A percentile compares a stretch with the other conserved stretches of the same genome.
Conservation (phyloP, 2,329 filamentous ascomycete genomes). For the Coleophoma crateriformis region DNA sequence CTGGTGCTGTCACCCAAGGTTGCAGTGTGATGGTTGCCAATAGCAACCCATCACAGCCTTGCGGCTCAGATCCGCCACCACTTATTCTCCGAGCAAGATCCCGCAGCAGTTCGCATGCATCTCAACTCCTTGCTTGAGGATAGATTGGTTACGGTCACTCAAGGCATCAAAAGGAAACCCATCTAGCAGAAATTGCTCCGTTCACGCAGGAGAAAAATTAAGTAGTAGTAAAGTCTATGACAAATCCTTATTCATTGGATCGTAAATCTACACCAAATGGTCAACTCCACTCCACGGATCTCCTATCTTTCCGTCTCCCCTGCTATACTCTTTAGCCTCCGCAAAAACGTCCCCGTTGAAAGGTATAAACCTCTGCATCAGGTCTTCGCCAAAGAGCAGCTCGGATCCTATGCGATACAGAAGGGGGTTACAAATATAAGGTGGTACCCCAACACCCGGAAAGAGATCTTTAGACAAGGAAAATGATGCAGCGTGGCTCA, state of each 20-base stretch:
- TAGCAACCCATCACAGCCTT: too few species aligned
- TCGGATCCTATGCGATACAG: constrained; percentile 19
- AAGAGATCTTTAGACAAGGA: constrained; percentile 20
- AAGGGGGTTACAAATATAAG: constrained; percentile 15
- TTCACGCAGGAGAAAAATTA: background rate
- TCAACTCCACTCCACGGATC: background rate
- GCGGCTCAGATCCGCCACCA: too few species aligned
- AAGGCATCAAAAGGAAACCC: background rate
- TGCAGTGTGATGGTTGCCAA: too few species aligned
- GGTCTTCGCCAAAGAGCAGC: constrained; percentile 17
- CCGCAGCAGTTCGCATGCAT: too few species aligned
- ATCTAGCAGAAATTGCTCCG: background rate
- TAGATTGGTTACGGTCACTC: too few species aligned
- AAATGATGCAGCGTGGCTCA: constrained; percentile 15
- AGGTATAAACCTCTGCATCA: constrained; percentile 22
- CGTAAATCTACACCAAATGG: constrained; percentile 19
- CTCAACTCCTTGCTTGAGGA: too few species aligned
- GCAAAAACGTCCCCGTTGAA: constrained; percentile 10
- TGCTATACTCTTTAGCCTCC: constrained; percentile 4
- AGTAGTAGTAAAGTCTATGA: background rate
- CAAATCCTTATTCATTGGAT: constrained; percentile 18
- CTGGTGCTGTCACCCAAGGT: too few species aligned
- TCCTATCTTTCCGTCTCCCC: background rate
- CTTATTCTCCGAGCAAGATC: too few species aligned
- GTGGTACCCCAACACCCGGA: constrained; percentile 21